Evolutionary conservation across 2,329 filamentous ascomycete genomes (phyloP), one percentile per base, ranked within the genome.

Genomic region (Clathrospora elynae): DNA sequence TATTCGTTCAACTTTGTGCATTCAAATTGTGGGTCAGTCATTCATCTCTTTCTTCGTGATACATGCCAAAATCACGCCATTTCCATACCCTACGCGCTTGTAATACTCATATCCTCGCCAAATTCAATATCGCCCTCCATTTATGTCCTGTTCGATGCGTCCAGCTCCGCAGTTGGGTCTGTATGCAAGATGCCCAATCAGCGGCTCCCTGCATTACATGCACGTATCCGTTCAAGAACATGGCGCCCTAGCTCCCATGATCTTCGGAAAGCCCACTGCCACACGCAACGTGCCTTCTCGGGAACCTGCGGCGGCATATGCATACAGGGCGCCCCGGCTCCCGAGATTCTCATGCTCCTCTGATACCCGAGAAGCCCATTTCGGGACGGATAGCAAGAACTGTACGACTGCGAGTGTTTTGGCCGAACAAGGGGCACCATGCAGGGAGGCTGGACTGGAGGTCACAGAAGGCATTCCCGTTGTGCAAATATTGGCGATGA

Each of bases 311-410:
- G n/a, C 32, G 37, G 17, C 28, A 28, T 28, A 35, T 24, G 25
- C n/a, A 23, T 8, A 36, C 42, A 39, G 31, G 42, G 35, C 31
- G 36, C 39, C 45, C 33, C 31, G 40, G 35, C 40, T 42, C 40
- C 41, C 19, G 37, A 46, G 16, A 34, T 49, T 22, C 35, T 22
- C 26, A 13, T 39, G 28, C 26, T 12, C 42, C 36, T 10, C 25
- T 12, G 7, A 20, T 24, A 33, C 34, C 34, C 34, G 20, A 46
- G 23, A 16, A 8, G 12, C 26, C 25, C 24, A 37, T 24, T n/a
- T 20, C 28, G 36, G 11, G 34, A n/a, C 20, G 16, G 17, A 41
- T 37, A 25, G 24, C 36, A 42, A 37, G 31, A 14, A 30, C 22
- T 36, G 46, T 50, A 24, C 23, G 25, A 43, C 38, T 17, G 25